Percentiles rank a stretch among this genome's conserved stretches.
Conservation (phyloP, 495 filamentous ascomycete species). For the Glutinoglossum americanum region DNA sequence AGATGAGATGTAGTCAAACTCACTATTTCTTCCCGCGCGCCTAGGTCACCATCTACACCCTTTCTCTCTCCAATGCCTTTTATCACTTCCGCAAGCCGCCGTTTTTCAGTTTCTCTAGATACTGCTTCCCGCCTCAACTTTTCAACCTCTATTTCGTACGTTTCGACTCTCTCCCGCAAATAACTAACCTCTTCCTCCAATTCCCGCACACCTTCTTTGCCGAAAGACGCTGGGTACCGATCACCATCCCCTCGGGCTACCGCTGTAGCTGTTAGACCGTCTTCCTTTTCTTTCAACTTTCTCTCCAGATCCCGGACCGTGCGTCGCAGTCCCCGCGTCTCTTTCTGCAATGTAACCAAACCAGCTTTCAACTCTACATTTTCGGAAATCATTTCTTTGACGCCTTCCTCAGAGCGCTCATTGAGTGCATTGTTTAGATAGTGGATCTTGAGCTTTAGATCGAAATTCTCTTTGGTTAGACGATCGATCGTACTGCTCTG, state of each 20-base stretch:
- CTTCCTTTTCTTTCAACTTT: constrained; percentile 50
- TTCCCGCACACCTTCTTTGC: background rate
- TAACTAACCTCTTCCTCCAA: constrained; percentile 68
- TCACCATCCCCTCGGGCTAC: constrained; percentile 6
- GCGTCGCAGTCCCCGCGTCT: constrained; percentile 59
- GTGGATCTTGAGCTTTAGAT: constrained; percentile 92
- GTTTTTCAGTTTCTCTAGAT: constrained; percentile 56
- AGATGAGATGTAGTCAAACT: constrained; percentile 7
- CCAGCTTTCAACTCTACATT: constrained; percentile 89
- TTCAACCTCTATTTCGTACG: constrained; percentile 65
- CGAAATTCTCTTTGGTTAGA: constrained; percentile 89
- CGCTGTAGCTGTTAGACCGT: constrained; percentile 30
- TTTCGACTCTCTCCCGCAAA: constrained; percentile 62
- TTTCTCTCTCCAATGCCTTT: constrained; percentile 45
- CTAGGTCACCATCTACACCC: constrained; percentile 40
- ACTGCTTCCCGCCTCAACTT: constrained; percentile 54
- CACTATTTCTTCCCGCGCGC: constrained; percentile 63
- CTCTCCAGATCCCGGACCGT: constrained; percentile 72
- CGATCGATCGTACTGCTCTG: constrained; percentile 93
- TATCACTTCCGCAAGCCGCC: constrained; percentile 58
- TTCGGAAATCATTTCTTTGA: constrained; percentile 92
- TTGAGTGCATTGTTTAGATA: constrained; percentile 86
- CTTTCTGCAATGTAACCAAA: constrained; percentile 66
- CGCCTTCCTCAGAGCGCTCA: constrained; percentile 82
- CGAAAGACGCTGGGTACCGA: background rate